These are phyloP conservation scores for Neurospora sublineolata DNA, from an alignment of 495 filamentous ascomycete species.

Conservation along the genomic window DNA sequence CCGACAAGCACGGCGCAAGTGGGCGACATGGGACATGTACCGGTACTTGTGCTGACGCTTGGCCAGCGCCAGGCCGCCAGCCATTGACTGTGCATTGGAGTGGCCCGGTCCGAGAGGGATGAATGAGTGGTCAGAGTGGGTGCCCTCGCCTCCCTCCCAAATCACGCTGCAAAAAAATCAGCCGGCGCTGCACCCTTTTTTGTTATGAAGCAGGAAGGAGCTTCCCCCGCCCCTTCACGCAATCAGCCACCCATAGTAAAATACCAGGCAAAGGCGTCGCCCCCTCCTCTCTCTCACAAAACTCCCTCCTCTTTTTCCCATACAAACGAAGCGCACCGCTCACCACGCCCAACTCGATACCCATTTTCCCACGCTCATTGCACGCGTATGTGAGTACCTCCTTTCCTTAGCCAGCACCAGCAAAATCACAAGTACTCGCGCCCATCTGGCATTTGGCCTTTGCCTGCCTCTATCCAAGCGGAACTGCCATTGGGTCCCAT, in stretches of 20 bases:
- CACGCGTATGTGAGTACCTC: constrained; percentile 18
- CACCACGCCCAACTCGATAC: constrained; percentile 19
- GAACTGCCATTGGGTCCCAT: constrained; percentile 3
- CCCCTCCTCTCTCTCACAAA: constrained; percentile 46
- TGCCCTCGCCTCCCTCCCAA: constrained; percentile 12
- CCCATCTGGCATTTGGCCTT: neutral
- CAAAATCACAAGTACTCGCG: constrained; percentile 16
- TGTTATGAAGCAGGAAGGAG: constrained; percentile 30
- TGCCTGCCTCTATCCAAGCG: constrained; percentile 1
- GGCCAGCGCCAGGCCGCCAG: neutral
- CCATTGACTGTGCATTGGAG: neutral
- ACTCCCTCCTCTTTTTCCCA: constrained; percentile 39
- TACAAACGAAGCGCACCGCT: constrained; percentile 30
- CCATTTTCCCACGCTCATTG: constrained; percentile 10
- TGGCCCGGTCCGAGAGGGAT: constrained; percentile 4
- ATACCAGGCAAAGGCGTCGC: constrained; percentile 38
- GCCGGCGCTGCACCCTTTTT: constrained; percentile 25
- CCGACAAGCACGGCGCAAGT: constrained; percentile 7
- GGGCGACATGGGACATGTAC: constrained; percentile 8
- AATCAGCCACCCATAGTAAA: constrained; percentile 52
- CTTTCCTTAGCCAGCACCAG: constrained; percentile 6
- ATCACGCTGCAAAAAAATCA: constrained; percentile 24
- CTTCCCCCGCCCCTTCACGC: constrained; percentile 26
- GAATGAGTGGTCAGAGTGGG: constrained; percentile 6
- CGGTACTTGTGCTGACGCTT: constrained; percentile 3